phyloP scores from a whole-genome alignment of 768 basidiomycete genomes.

The Podaxis rugospora region DNA sequence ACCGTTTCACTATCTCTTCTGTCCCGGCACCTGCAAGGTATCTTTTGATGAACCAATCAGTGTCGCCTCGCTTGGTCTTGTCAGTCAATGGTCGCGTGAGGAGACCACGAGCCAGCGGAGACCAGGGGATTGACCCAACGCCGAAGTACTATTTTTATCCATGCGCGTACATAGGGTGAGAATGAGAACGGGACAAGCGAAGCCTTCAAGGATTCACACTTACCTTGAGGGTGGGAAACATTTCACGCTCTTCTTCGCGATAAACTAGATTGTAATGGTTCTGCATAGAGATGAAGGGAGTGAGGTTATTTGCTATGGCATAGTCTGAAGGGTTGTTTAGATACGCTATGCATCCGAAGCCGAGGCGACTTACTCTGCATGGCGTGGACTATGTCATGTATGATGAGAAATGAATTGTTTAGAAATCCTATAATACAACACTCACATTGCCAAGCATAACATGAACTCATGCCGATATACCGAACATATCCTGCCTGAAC shows the following conservation, averaged over 20 bases:
- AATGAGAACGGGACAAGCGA: background rate
- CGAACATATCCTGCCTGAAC: slow-evolving; percentile 59
- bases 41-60: slow-evolving; percentile 24
- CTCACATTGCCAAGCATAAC: slow-evolving; percentile 52
- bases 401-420: background rate
- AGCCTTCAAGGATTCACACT: background rate
- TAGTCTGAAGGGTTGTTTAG: slow-evolving; percentile 35
- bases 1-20: slow-evolving; percentile 36
- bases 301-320: slow-evolving; percentile 51
- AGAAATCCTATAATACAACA: background rate
- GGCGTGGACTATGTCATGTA: slow-evolving; percentile 30
- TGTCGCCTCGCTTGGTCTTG: slow-evolving; percentile 33
- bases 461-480: slow-evolving; percentile 57
- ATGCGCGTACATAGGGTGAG: background rate
- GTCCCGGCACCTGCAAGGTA: slow-evolving; percentile 21
- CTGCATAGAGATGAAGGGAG: slow-evolving; percentile 65
- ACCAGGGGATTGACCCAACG: slow-evolving; percentile 57
- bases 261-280: slow-evolving; percentile 59
- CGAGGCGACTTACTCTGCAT: slow-evolving; percentile 45
- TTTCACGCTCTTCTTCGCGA: slow-evolving; percentile 60
- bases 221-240: slow-evolving; percentile 56
- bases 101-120: slow-evolving; percentile 49
- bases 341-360: background rate
- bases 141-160: slow-evolving; percentile 42
- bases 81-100: slow-evolving; percentile 39